Base-by-base conservation (phyloP, 2,329 filamentous ascomycete species). In the Cercospora sesami region DNA sequence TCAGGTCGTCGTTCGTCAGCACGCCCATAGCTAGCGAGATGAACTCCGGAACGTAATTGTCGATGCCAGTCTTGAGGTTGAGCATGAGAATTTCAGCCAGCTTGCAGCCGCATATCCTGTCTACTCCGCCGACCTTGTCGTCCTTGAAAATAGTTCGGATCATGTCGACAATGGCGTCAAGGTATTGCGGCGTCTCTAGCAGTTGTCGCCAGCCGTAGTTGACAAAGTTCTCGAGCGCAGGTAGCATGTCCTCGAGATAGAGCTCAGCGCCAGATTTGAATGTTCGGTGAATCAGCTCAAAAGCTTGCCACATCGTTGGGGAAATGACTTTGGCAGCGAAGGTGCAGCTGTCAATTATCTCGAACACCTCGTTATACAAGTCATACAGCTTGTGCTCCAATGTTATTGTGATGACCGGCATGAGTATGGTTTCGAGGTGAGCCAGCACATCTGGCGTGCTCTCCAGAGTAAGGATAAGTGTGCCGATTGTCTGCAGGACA, bases 341-440 rank as follows among this genome's bases (percentile, higher is more conserved):
- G 7, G 95, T 99, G 85, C 95, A 99, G 85, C 93, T 97, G 80
- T 99, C 95, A 74, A 99, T 96, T 75, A 99, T 99, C 81, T 99
- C 95, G 74, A 99, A 99, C 5, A 98, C 89, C 79, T 99, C 95
- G 78, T 98, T 99, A 81, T 97, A 99, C 23, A 99, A 83, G 80
- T 99, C 91, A 78, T 97, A 98, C 39, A 99, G 89, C 82, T 97
- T 98, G 83, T 99, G 97, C 82, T 98, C 93, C 23, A 99, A 86
- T 0, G 95, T 99, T 61, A 98, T 92, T 71, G 91, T 92, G 76
- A 99, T 96, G 51, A 99, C 94, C 2, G 95, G 95, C 92, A 98
- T 97, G 70, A 99, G 85, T 64, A 98, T 93, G 21, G 92, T 93
- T 81, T 99, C 95, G 65, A 99, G 91, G 77, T 97, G 94, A 59